Base-by-base conservation (phyloP, 768 basidiomycete genomes). In the Lyophyllum atratum region DNA sequence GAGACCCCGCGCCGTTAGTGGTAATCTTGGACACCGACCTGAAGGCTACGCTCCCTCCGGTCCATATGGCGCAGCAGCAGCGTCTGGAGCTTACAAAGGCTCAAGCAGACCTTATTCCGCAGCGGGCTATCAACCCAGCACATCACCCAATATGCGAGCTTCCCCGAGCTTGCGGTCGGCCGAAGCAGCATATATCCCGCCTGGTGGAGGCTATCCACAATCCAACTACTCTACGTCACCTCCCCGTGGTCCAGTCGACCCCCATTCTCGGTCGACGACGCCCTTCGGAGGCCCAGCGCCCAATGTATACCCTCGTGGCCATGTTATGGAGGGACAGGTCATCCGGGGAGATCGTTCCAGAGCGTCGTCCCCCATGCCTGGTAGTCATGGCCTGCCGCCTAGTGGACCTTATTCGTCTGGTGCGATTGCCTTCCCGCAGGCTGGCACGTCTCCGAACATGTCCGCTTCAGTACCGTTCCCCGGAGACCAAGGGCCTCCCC, bases 281-380 rank as follows among this genome's bases (percentile, higher is more conserved):
- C 80, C 81, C 2, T 80, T 77, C 47, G 67, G 64, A 15, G 68
- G 68, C 14, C 48, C n/a, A n/a, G 34, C 59, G 28, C 46, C 70
- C 17, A 66, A 58, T 4, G 71, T 80, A n/a, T 87, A 87, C 66
- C 82, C 86, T 47, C 70, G 76, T 3, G 83, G 84, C 2, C 86
- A 85, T 69, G 69, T 80, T 40, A 60, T 85, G 61, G 85, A 82
- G 54, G 86, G 86, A 2, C 80, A 80, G 47, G 71, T 82, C 24
- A 70, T 55, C 58, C 52, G 50, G 15, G 47, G 53, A 33, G 57
- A 62, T 33, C 70, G 62, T 46, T 77, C 76, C 22, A 76, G 85
- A 51, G 80, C 82, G 2, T 69, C 82, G 25, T 82, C 82, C 21
- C 85, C 86, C 10, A 81, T 81, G 68, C 83, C 81, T 21, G 79